Base-by-base conservation (phyloP, 2,329 filamentous ascomycete species). In the Seiridium cupressi region DNA sequence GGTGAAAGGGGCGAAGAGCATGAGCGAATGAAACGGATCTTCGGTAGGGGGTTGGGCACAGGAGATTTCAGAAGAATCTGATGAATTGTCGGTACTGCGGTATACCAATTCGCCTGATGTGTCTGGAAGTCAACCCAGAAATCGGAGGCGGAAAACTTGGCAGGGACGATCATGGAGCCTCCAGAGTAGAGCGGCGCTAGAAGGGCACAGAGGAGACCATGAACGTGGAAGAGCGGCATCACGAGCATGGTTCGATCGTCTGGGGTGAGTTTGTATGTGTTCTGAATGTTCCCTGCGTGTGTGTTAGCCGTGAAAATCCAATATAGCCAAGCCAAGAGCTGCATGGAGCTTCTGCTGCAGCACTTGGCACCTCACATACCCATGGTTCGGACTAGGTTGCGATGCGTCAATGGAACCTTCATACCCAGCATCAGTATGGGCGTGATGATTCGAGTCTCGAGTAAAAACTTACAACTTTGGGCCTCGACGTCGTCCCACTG, bases 201-300 rank as follows among this genome's bases (percentile, higher is more conserved):
- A 67, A 96, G 90, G 26, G 86, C 92, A 62, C 92, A 93, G 11
- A 96, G 82, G 2, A 96, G 83, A n/a, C 92, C 92, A 71, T 95
- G 92, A 54, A 96, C 92, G 75, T 96, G 92, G 81, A 96, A 96
- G 2, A 96, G 83, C 18, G 92, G 92, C 92, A 96, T 96, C 62
- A 96, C 91, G 13, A 96, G 83, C 83, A 93, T 89, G 35, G 92
- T 94, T 51, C 92, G 86, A 73, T 96, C 92, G 57, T 82, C 72
- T 5, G 85, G 73, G 0, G 85, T 88, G 62, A 96, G 82, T 59
- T 89, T 75, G 73, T 96, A 96, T 5, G 92, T 96, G 61, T 83
- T 79, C 70, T 89, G 82, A 71, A 96, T 92, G 76, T 95, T 96
- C 68, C 84, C 84, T 88, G 65, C 5, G 40, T 31, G 4, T 10